Conservation (phyloP, 345 rosid genomes). For the Aquilaria yunnanensis region DNA sequence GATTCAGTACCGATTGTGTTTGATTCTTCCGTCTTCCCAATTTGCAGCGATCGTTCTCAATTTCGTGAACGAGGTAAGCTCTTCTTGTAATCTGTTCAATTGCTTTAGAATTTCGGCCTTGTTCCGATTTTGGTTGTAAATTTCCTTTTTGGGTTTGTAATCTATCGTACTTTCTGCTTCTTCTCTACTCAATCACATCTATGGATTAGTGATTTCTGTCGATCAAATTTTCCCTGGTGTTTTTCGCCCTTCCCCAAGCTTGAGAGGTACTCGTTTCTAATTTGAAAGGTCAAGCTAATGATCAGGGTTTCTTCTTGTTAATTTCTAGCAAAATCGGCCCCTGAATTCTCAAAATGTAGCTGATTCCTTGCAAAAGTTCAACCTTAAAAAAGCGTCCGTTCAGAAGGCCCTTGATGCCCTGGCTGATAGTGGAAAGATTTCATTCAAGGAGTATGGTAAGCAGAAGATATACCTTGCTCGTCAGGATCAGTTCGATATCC, state of each 20-base stretch:
- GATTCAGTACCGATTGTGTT: neutral
- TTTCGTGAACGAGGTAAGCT: constrained; percentile 77
- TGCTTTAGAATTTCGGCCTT: constrained; percentile 1
- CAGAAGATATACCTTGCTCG: constrained; percentile 91
- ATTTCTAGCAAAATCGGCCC: constrained; percentile 78
- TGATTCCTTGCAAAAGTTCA: constrained; percentile 82
- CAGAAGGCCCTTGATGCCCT: constrained; percentile 85
- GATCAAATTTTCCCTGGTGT: neutral
- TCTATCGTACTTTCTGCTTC: neutral
- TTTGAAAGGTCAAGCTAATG: too few species aligned
- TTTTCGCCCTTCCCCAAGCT: neutral
- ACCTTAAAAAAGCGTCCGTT: constrained; percentile 81
- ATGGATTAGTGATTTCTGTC: too few species aligned
- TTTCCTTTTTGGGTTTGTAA: neutral
- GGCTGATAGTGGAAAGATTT: constrained; percentile 63
- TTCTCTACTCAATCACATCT: neutral
- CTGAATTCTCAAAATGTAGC: constrained; percentile 84
- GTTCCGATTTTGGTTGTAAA: neutral
- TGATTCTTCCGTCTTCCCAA: constrained; percentile 1
- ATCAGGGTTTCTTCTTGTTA: neutral
- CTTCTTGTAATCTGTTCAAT: neutral
- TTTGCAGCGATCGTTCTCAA: constrained; percentile 84
- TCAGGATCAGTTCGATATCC: constrained; percentile 90
- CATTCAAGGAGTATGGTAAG: constrained; percentile 91
- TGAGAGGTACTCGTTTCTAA: too few species aligned